Evolutionary conservation across 129 eudicot species (phyloP).

Genomic region (Artemisia argyi): DNA sequence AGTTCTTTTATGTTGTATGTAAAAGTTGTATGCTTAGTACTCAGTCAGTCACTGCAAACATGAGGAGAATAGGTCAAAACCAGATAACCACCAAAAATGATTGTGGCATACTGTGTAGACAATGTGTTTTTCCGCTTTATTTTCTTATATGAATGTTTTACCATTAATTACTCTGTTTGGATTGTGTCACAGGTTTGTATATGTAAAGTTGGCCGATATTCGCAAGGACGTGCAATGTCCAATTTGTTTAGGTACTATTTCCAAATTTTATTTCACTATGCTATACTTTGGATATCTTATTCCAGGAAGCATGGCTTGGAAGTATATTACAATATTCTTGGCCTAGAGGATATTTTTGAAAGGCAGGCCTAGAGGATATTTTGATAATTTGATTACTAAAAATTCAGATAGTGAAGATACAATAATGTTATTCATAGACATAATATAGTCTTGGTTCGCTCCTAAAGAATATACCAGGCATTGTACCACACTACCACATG

Average conservation of each 20-base stretch:
- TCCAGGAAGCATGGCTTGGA: not conserved
- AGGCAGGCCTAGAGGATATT: not conserved
- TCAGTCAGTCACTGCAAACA: not conserved
- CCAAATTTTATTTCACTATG: not conserved
- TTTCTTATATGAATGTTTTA: too few relatives aligned
- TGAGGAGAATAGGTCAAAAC: conserved; percentile 8
- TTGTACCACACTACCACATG: too few relatives aligned
- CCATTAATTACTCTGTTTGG: conserved; percentile 17
- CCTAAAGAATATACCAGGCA: too few relatives aligned
- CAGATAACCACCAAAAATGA: conserved; percentile 3
- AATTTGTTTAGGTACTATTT: conserved; percentile 61
- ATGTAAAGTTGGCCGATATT: conserved; percentile 65
- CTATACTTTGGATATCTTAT: not conserved
- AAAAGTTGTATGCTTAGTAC: conserved; percentile 10
- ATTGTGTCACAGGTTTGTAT: conserved; percentile 50
- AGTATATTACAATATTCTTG: not conserved
- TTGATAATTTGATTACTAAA: not conserved
- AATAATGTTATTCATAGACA: not conserved
- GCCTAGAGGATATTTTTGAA: not conserved
- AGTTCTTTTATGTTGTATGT: conserved; percentile 6
- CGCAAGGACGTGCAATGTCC: conserved; percentile 97
- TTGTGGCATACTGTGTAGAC: not conserved
- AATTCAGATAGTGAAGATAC: not conserved
- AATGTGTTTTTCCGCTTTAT: too few relatives aligned
- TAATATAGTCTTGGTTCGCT: not conserved